These are phyloP conservation scores for Brassica cretica DNA, from an alignment of 345 rosid species.

Conservation along the genomic window DNA sequence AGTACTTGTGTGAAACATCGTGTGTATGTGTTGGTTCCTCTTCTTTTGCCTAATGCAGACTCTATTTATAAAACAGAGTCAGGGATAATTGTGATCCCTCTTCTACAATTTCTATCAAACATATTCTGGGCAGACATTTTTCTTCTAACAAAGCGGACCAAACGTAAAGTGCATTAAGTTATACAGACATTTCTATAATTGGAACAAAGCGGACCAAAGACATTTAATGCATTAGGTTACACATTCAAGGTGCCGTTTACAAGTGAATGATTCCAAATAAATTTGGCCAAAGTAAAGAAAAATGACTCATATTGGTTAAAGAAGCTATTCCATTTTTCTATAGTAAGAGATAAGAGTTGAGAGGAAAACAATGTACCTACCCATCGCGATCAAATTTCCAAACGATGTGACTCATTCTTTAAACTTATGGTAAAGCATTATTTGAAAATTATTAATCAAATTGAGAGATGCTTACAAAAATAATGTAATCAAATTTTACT, in stretches of 20 bases:
- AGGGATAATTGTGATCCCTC: neutral
- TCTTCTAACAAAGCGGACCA: neutral
- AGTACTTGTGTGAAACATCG: conserved; percentile 17
- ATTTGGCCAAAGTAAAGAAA: neutral
- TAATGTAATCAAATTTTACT: conserved; percentile 12
- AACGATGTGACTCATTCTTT: conserved; percentile 9
- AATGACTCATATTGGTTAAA: neutral
- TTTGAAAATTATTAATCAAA: neutral
- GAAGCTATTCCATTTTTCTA: neutral
- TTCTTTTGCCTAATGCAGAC: conserved; percentile 22
- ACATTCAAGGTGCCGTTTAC: neutral
- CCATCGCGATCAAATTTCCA: conserved; percentile 1
- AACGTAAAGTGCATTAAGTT: neutral
- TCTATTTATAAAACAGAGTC: conserved; percentile 14
- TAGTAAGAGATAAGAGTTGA: neutral
- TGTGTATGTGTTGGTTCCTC: conserved; percentile 26
- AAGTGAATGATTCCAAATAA: conserved; percentile 18
- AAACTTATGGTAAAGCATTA: neutral
- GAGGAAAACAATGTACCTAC: conserved; percentile 8
- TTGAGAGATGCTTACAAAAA: neutral
- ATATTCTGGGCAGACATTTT: neutral
- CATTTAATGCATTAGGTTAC: conserved; percentile 7
- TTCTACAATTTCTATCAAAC: neutral
- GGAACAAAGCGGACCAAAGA: conserved; percentile 8
- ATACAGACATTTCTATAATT: neutral